Evolutionary conservation across 805 yeast species (phyloP), one percentile per base, ranked within the genome.

Genomic region (Saccharomycodes ludwigii): DNA sequence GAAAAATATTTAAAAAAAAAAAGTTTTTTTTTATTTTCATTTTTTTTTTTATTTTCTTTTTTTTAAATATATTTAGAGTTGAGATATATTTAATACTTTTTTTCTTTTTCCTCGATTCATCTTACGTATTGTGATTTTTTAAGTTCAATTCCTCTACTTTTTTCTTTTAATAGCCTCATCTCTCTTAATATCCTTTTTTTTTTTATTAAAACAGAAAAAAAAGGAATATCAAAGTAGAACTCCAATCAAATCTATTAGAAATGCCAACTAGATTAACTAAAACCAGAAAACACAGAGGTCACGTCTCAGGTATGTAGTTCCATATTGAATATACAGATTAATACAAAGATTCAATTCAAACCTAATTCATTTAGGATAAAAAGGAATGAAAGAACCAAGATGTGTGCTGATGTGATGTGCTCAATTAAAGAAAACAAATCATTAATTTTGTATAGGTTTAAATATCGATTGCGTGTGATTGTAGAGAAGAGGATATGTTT

Each of bases 211-310:
- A n/a, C 16, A 18, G 18, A 17, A 24, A 21, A 16, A 32, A 18
- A 25, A 29, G 5, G 18, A 3, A 5, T 14, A 17, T 4, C 14
- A 22, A 30, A 30, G 21, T 21, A 27, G 30, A 34, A 12, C 21
- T 16, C 18, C 18, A 21, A 18, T 19, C 21, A 27, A 32, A 27
- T 25, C 24, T 32, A 35, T 31, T 42, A 42, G 67, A 64, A 65
- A 86, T 86, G 97, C 97, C 97, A 68, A 82, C 96, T 77, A 85
- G 97, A 83, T 78, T 83, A 65, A 81, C 94, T 63, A 86, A 91
- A 71, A 91, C 97, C 71, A 85, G 99, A 82, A 91, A 91, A 77
- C 95, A 84, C 81, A 85, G 99, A 82, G 99, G 99, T 73, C 79
- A 91, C 94, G 97, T 91, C 70, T 83, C 96, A 65, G 94, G 93